These are phyloP conservation scores for Fusarium nanum DNA, from an alignment of 2,329 filamentous ascomycete genomes.

Conservation along the genomic window DNA sequence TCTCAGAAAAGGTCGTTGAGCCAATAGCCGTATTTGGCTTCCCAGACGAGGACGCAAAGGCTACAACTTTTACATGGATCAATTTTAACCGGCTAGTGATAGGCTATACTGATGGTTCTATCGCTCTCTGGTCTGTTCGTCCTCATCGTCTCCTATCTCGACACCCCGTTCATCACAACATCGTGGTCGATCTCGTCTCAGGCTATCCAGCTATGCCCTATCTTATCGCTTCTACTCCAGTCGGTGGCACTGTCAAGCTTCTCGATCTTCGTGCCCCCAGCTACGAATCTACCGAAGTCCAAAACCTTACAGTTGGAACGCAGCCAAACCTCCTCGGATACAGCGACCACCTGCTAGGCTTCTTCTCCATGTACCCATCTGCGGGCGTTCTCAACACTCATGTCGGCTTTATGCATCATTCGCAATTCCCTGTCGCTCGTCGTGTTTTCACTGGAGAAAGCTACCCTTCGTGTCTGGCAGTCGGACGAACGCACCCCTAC, in stretches of 20 bases:
- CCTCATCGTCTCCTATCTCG: constrained; percentile 63
- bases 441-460: constrained; percentile 64
- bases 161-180: constrained; percentile 64
- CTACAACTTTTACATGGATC: constrained; percentile 67
- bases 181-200: constrained; percentile 65
- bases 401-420: constrained; percentile 64
- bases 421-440: constrained; percentile 64
- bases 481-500: constrained; percentile 64
- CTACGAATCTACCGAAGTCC: constrained; percentile 65
- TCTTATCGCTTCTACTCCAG: constrained; percentile 65
- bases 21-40: constrained; percentile 60
- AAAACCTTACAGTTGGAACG: constrained; percentile 62
- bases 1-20: constrained; percentile 58
- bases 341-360: constrained; percentile 67
- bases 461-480: constrained; percentile 62
- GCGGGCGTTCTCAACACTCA: constrained; percentile 64
- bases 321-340: constrained; percentile 66
- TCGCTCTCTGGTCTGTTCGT: constrained; percentile 67
- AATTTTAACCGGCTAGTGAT: constrained; percentile 66
- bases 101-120: constrained; percentile 67
- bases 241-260: constrained; percentile 65
- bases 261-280: constrained; percentile 65
- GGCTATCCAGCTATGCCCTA: constrained; percentile 68
- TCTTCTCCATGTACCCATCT: constrained; percentile 64
- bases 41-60: constrained; percentile 60